Percentiles rank a stretch among this genome's conserved stretches.
Evolutionary conservation across 495 filamentous ascomycete genomes (phyloP).

Genomic region (Pseudevernia furfuracea): DNA sequence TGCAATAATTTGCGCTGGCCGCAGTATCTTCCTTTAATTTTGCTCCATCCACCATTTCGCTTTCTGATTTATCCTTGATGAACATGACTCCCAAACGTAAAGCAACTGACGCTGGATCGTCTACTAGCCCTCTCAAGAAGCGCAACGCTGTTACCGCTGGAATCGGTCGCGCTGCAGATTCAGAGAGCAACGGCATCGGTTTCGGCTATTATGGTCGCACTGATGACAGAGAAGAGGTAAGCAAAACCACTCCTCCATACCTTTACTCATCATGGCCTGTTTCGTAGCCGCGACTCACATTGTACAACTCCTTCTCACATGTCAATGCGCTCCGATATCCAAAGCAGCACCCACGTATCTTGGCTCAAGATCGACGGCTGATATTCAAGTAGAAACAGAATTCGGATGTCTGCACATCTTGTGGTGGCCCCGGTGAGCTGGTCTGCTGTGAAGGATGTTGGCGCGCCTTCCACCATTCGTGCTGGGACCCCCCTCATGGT

Average conservation of each 20-base stretch:
- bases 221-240: slow-evolving; percentile 37
- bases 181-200: slow-evolving; percentile 31
- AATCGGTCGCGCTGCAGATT: slow-evolving; percentile 31
- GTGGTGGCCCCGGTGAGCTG: slow-evolving; percentile 70
- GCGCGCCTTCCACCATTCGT: slow-evolving; percentile 78
- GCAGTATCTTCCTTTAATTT: neutral
- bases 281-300: neutral
- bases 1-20: neutral
- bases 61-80: neutral
- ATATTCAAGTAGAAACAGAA: slow-evolving; percentile 49
- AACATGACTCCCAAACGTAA: slow-evolving; percentile 7
- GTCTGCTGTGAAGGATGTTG: slow-evolving; percentile 90
- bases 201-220: slow-evolving; percentile 17
- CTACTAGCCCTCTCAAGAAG: slow-evolving; percentile 35
- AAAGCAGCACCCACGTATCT: neutral
- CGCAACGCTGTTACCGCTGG: slow-evolving; percentile 33
- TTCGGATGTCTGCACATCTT: slow-evolving; percentile 79
- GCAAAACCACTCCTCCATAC: slow-evolving; percentile 22
- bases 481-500: slow-evolving; percentile 70
- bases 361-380: slow-evolving; percentile 6
- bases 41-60: neutral
- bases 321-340: neutral
- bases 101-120: slow-evolving; percentile 10
- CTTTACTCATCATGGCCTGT: neutral
- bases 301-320: neutral